These are phyloP conservation scores for Pichia cabralensis DNA, from an alignment of 805 yeast species.

Conservation along the genomic window DNA sequence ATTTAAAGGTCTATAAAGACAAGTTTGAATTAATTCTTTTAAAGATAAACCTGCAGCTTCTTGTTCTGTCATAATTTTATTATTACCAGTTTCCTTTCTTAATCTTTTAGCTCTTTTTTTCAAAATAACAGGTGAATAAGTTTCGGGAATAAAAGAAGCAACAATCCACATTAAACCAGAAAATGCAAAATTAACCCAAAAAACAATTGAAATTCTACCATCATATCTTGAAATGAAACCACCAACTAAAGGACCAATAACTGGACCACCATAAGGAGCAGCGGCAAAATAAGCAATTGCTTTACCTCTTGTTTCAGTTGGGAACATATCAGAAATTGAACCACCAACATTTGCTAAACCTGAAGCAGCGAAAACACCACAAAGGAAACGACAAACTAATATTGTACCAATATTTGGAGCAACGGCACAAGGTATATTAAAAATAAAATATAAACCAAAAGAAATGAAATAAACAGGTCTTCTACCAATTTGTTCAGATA, in stretches of 20 bases:
- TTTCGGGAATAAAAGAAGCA: slow-evolving; percentile 69
- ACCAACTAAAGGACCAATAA: slow-evolving; percentile 77
- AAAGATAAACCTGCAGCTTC: slow-evolving; percentile 72
- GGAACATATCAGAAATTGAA: slow-evolving; percentile 81
- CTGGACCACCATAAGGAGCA: slow-evolving; percentile 91
- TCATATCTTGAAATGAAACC: slow-evolving; percentile 75
- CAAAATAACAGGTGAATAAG: slow-evolving; percentile 76
- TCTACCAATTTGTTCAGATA: slow-evolving; percentile 79
- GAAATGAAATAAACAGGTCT: slow-evolving; percentile 74
- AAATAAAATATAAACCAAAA: slow-evolving; percentile 60
- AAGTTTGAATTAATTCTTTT: slow-evolving; percentile 58
- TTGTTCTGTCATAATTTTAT: slow-evolving; percentile 83
- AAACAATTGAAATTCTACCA: slow-evolving; percentile 56
- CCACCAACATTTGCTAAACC: slow-evolving; percentile 87
- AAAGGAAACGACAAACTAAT: slow-evolving; percentile 71
- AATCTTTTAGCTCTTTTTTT: slow-evolving; percentile 53
- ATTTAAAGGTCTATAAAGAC: slow-evolving; percentile 71
- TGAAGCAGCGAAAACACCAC: slow-evolving; percentile 80
- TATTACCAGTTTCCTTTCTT: slow-evolving; percentile 74
- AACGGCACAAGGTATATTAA: slow-evolving; percentile 81
- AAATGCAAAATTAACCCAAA: slow-evolving; percentile 91
- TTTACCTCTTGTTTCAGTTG: slow-evolving; percentile 69
- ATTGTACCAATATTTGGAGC: slow-evolving; percentile 76
- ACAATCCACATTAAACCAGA: slow-evolving; percentile 76
- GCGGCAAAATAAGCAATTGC: slow-evolving; percentile 89